A percentile compares a stretch with the other conserved stretches of the same genome.
phyloP scores from a whole-genome alignment of 2,329 filamentous ascomycete genomes.

The Colletotrichum sp. region DNA sequence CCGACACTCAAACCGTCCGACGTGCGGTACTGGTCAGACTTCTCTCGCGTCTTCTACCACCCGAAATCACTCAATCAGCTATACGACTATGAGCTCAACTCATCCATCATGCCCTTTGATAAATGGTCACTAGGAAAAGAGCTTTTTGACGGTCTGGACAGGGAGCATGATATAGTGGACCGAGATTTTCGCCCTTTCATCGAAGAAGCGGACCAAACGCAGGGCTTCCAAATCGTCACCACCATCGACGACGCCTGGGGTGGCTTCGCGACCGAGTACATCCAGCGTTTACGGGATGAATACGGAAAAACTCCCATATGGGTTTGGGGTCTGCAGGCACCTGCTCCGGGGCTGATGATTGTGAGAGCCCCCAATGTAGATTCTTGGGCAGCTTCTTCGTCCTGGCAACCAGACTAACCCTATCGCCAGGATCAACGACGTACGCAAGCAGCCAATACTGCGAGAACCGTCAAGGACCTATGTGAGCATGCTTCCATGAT shows the following conservation, averaged over 20 bases:
- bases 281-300: slow-evolving; percentile 85
- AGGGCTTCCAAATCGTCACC: slow-evolving; percentile 81
- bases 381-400: background rate
- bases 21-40: slow-evolving; percentile 98
- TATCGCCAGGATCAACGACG: slow-evolving; percentile 58
- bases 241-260: slow-evolving; percentile 82
- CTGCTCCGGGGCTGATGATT: slow-evolving; percentile 31
- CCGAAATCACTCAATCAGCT: slow-evolving; percentile 87
- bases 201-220: slow-evolving; percentile 92
- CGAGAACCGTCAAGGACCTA: slow-evolving; percentile 72
- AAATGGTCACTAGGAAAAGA: slow-evolving; percentile 76
- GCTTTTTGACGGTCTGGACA: slow-evolving; percentile 75
- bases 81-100: slow-evolving; percentile 85
- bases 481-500: slow-evolving; percentile 77
- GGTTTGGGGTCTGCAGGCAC: slow-evolving; percentile 83
- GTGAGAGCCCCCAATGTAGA: background rate
- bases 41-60: slow-evolving; percentile 90
- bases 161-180: slow-evolving; percentile 86
- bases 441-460: slow-evolving; percentile 74
- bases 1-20: slow-evolving; percentile 69
- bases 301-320: slow-evolving; percentile 87
- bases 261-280: slow-evolving; percentile 74
- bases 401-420: background rate
- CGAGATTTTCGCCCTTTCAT: slow-evolving; percentile 87
- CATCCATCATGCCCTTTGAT: slow-evolving; percentile 81